phyloP scores from a whole-genome alignment of 805 yeast species.

The Ogataea corticis region DNA sequence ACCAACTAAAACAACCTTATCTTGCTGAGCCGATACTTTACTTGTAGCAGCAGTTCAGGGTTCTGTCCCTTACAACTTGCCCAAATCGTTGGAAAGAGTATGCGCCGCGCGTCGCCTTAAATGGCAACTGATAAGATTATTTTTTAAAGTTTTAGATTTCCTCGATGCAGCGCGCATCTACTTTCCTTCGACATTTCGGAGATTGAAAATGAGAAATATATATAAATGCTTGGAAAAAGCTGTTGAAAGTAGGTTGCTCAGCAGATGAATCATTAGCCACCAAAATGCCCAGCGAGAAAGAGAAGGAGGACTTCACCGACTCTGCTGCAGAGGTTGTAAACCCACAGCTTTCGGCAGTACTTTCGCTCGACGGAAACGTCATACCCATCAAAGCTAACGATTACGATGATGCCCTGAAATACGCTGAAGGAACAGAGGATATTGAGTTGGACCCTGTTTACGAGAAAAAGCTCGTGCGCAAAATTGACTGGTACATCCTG shows the following conservation, averaged over 20 bases:
- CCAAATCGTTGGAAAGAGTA: not conserved
- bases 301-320: not conserved
- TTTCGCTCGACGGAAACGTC: constrained; percentile 3
- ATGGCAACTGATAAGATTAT: constrained; percentile 4
- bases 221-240: too few relatives aligned
- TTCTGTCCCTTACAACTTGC: too few relatives aligned
- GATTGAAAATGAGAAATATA: too few relatives aligned
- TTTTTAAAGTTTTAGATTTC: not conserved
- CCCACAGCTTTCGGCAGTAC: constrained; percentile 1
- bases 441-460: constrained; percentile 19
- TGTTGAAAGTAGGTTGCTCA: too few relatives aligned
- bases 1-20: too few relatives aligned
- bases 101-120: not conserved
- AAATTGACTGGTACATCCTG: constrained; percentile 22
- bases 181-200: not conserved
- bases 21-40: too few relatives aligned
- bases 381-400: constrained; percentile 1
- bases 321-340: not conserved
- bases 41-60: too few relatives aligned
- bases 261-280: too few relatives aligned
- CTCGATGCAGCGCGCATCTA: constrained; percentile 5
- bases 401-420: constrained; percentile 39
- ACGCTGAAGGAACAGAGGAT: constrained; percentile 25
- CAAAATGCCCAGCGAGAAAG: not conserved
- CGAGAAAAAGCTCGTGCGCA: constrained; percentile 18